Base-by-base conservation (phyloP, 257 asterid genomes). In the Coffea eugenioides region DNA sequence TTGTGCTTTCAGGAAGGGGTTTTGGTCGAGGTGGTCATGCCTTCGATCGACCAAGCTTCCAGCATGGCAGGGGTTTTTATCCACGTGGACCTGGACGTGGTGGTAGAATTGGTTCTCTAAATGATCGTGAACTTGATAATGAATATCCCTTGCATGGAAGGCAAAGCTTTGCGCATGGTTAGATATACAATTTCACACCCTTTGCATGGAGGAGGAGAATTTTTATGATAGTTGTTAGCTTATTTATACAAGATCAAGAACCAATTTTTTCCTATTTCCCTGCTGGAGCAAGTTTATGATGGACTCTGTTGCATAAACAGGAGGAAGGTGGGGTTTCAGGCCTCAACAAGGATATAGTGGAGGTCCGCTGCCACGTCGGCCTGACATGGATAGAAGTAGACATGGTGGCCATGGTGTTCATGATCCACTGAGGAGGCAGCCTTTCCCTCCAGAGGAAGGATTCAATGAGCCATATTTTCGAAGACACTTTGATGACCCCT, bases 311-410 rank as follows among this genome's bases (percentile, higher is more conserved):
- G 51, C 84, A 34, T 80, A 46, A 80, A 59, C 87, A 88, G 91
- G 88, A 75, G 92, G 82, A 61, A 88, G 92, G 80, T 83, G 90
- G 92, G 88, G 86, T 75, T 85, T 70, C 78, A 74, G 92, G 77
- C 83, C 88, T 69, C 87, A 82, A 84, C 85, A 83, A 75, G 79
- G 59, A 36, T 72, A 73, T 48, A 31, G 49, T 83, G 81, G 80
- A 73, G 83, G 85, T 69, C 88, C 89, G 23, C 73, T 52, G 67
- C 87, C 83, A 68, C 45, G 77, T 64, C 81, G 81, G 27, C 81
- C 88, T 56, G 65, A 87, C 77, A 64, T 79, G 73, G 87, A 86
- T 77, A 83, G 91, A 79, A 54, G 62, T 72, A 82, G 92, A 80
- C 84, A 77, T 71, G 85, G 80, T 77, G 85, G 84, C 65, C 86